phyloP scores from a whole-genome alignment of 169 alveolate species.

The Plasmodium billcollinsi region DNA sequence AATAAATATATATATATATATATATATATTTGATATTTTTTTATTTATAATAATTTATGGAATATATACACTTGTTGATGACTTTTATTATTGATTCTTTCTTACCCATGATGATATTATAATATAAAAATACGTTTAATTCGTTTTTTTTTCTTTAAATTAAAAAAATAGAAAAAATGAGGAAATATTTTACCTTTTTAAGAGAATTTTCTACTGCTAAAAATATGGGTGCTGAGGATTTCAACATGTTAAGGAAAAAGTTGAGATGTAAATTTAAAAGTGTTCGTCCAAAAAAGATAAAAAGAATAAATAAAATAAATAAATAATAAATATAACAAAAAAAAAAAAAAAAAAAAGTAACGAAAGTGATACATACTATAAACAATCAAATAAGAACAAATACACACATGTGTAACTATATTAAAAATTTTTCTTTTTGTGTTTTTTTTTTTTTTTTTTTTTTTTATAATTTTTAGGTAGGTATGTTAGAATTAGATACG shows the following conservation, averaged over 20 bases:
- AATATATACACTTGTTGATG: too few relatives aligned
- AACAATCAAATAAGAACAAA: neutral
- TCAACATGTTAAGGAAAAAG: conserved; percentile 37
- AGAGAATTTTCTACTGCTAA: conserved; percentile 34
- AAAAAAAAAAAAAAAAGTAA: neutral
- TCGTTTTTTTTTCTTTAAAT: neutral
- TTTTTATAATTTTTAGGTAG: conserved; percentile 28
- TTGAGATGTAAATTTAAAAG: conserved; percentile 65
- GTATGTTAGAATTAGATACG: conserved; percentile 69
- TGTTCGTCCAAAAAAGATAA: conserved; percentile 33
- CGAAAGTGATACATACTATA: neutral
- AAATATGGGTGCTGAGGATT: conserved; percentile 26
- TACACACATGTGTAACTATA: conserved; percentile 1
- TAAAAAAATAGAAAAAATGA: conserved; percentile 10
- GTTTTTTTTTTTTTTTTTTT: conserved; percentile 4
- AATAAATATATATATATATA: too few relatives aligned
- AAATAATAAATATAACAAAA: neutral
- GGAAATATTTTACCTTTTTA: conserved; percentile 3
- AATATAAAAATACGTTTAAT: too few relatives aligned
- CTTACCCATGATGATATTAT: too few relatives aligned
- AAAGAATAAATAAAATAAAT: conserved; percentile 2
- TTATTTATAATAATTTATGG: too few relatives aligned
- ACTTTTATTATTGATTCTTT: too few relatives aligned
- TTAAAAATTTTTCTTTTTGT: neutral
- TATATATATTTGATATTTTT: too few relatives aligned